These are phyloP conservation scores for Ziziphus jujuba DNA, from an alignment of 306 rosid species.

Conservation along the genomic window DNA sequence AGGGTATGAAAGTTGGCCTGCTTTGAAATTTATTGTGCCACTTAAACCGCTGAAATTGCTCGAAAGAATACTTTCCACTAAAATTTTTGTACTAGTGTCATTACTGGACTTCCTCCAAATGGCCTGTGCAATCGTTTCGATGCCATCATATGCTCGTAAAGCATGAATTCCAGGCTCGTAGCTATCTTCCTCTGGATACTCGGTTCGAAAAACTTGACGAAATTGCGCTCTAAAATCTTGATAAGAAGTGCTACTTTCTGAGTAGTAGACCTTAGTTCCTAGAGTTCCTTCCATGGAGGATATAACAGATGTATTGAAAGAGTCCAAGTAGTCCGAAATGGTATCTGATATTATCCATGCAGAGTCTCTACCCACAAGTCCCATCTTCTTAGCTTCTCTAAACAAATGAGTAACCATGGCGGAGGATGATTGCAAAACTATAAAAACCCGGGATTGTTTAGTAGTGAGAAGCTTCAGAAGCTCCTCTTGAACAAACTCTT, in stretches of 20 bases:
- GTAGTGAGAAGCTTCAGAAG: constrained; percentile 29
- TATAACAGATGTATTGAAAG: constrained; percentile 24
- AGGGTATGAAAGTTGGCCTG: constrained; percentile 26
- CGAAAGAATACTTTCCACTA: constrained; percentile 25
- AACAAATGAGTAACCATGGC: constrained; percentile 44
- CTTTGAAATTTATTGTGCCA: constrained; percentile 45
- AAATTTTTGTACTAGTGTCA: constrained; percentile 2
- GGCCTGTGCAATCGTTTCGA: constrained; percentile 38
- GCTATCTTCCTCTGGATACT: constrained; percentile 45
- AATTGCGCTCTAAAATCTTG: constrained; percentile 21
- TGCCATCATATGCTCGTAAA: constrained; percentile 55
- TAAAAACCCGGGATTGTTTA: constrained; percentile 44
- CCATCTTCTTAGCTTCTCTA: constrained; percentile 47
- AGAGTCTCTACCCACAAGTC: constrained; percentile 40
- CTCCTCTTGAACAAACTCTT: constrained; percentile 46
- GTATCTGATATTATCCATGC: constrained; percentile 60
- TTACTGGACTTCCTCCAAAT: constrained; percentile 21
- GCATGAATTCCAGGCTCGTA: constrained; percentile 50
- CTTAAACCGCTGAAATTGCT: constrained; percentile 45
- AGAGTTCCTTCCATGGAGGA: constrained; percentile 57
- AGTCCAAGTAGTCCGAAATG: constrained; percentile 39
- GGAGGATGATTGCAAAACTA: constrained; percentile 47
- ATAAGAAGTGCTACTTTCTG: constrained; percentile 32
- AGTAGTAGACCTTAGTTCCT: constrained; percentile 54
- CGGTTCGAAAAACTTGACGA: constrained; percentile 22